These are phyloP conservation scores for Trametes cinnabarina DNA, from an alignment of 768 basidiomycete species.

Conservation along the genomic window DNA sequence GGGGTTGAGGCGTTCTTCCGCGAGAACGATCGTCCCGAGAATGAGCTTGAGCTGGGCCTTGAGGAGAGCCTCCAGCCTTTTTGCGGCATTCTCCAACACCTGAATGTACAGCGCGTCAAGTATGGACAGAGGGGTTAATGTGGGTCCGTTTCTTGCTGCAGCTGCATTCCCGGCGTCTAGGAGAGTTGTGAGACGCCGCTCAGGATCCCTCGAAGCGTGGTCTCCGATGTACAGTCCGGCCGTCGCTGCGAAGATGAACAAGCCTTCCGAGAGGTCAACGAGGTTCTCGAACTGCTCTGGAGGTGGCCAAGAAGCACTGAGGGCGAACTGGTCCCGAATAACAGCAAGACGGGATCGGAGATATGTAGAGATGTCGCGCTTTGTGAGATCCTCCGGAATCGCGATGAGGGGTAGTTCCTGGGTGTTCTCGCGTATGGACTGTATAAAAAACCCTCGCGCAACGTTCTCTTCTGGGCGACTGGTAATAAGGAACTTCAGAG, in stretches of 20 bases:
- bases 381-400: not conserved
- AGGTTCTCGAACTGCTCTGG: not conserved
- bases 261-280: not conserved
- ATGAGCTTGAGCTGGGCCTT: not conserved
- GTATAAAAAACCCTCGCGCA: not conserved
- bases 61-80: no score
- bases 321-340: not conserved
- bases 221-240: conserved; percentile 19
- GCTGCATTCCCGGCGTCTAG: not conserved
- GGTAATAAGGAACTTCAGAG: conserved; percentile 17
- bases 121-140: not conserved
- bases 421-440: not conserved
- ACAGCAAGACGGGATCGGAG: not conserved
- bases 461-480: conserved; percentile 12
- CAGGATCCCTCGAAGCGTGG: not conserved
- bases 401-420: not conserved
- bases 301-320: conserved; percentile 1
- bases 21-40: not conserved
- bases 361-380: not conserved
- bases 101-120: conserved; percentile 18
- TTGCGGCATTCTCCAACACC: not conserved
- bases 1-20: not conserved
- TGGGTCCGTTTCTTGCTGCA: not conserved
- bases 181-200: not conserved
- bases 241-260: conserved; percentile 27